A percentile compares a stretch with the other conserved stretches of the same genome.
These are phyloP conservation scores for Cordyceps farinosa DNA, from an alignment of 2,329 filamentous ascomycete species.

Conservation along the genomic window DNA sequence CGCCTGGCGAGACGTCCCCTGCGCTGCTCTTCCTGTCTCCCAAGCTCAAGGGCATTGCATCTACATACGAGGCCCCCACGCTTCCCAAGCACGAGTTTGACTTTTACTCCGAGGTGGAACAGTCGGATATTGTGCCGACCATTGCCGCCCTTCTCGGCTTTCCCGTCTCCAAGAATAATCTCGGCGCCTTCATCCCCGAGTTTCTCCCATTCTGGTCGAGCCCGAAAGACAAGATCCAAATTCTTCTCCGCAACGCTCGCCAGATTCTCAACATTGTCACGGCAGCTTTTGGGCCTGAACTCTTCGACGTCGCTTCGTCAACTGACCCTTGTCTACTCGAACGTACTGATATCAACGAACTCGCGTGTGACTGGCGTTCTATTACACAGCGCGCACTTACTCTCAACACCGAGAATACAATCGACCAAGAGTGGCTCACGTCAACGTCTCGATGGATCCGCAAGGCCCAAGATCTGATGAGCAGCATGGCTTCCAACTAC, in stretches of 20 bases:
- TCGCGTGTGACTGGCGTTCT: constrained; percentile 66
- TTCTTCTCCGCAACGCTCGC: constrained; percentile 72
- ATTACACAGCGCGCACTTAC: constrained; percentile 28
- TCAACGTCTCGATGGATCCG: constrained; percentile 60
- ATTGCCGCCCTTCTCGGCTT: constrained; percentile 83
- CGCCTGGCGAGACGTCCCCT: constrained; percentile 88
- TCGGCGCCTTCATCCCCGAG: constrained; percentile 79
- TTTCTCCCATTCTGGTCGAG: constrained; percentile 71
- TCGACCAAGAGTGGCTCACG: constrained; percentile 40
- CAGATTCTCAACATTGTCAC: constrained; percentile 77
- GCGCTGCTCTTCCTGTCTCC: constrained; percentile 89
- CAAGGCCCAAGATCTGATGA: constrained; percentile 74
- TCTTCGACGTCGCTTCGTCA: constrained; percentile 36
- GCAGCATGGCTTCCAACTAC: constrained; percentile 89
- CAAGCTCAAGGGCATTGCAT: constrained; percentile 61
- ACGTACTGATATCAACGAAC: constrained; percentile 44
- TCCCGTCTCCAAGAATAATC: constrained; percentile 82
- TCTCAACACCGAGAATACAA: constrained; percentile 23
- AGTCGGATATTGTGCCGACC: constrained; percentile 90
- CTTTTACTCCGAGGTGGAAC: constrained; percentile 82
- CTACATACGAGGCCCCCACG: constrained; percentile 48
- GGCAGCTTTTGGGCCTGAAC: constrained; percentile 60
- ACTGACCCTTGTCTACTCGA: constrained; percentile 36
- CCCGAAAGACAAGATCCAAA: constrained; percentile 54
- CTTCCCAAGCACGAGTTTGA: constrained; percentile 66